Evolutionary conservation across 768 basidiomycete species (phyloP).

Genomic region (Lentinula detonsa): DNA sequence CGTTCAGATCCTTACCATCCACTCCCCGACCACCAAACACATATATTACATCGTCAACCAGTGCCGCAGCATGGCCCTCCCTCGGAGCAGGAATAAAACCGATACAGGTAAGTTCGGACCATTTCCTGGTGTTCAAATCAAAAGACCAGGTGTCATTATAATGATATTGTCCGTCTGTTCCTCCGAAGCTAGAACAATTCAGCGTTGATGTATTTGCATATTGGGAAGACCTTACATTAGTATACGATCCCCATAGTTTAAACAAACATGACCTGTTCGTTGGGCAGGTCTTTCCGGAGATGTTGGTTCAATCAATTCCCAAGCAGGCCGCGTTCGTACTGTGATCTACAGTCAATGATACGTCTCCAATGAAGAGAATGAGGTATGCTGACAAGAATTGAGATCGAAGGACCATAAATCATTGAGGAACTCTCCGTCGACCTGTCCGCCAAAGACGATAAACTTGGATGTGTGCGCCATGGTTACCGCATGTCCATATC

Average conservation of each 20-base stretch:
- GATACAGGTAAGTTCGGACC: slow-evolving; percentile 93
- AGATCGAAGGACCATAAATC: slow-evolving; percentile 97
- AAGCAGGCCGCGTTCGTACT: slow-evolving; percentile 82
- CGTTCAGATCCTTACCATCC: slow-evolving; percentile 92
- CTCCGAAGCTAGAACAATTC: slow-evolving; percentile 71
- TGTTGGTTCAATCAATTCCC: slow-evolving; percentile 73
- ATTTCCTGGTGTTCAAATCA: slow-evolving; percentile 70
- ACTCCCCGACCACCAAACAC: slow-evolving; percentile 96
- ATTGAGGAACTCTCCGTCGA: slow-evolving; percentile 89
- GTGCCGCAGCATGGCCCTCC: slow-evolving; percentile 93
- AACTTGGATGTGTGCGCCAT: slow-evolving; percentile 85
- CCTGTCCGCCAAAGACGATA: slow-evolving; percentile 95
- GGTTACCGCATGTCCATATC: slow-evolving; percentile 94
- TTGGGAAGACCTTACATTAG: slow-evolving; percentile 56
- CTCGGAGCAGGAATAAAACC: slow-evolving; percentile 94
- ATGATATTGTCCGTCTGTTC: slow-evolving; percentile 97
- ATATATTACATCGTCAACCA: slow-evolving; percentile 97
- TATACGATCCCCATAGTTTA: slow-evolving; percentile 77
- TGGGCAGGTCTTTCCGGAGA: slow-evolving; percentile 64
- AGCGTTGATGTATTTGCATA: slow-evolving; percentile 6
- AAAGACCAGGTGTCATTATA: slow-evolving; percentile 99
- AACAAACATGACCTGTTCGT: slow-evolving; percentile 88
- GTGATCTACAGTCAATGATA: slow-evolving; percentile 9
- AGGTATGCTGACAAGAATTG: slow-evolving; percentile 66
- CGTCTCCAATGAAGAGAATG: not conserved